Evolutionary conservation across 805 yeast genomes (phyloP), one percentile per base, ranked within the genome.

Genomic region (Teunomyces atbi): DNA sequence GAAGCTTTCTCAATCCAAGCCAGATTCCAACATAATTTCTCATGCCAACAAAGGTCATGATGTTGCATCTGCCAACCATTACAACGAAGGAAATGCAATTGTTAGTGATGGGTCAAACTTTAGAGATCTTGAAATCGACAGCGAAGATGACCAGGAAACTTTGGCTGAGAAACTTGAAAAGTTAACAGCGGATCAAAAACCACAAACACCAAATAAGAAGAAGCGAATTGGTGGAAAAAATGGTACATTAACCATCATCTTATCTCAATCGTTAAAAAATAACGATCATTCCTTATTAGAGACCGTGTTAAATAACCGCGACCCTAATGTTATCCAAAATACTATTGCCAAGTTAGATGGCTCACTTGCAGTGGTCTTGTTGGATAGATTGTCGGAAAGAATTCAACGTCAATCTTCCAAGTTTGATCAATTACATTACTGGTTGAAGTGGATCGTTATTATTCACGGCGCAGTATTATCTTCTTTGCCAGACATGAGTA

Each of bases 231-330:
- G 56, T 8, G 79, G 82, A 16, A 96, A 94, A 43, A 62, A 73
- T 11, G 62, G 65, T 0, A 82, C 96, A 1, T 78, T 91, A 49
- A 81, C 96, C 1, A 83, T 86, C 1, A 81, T 94, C n/a, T 73
- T 94, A 38, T 74, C 91, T 11, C 99, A 94, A 69, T 92, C 99
- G 0, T 74, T 94, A 51, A 83, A 81, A 57, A 83, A 95, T 16
- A 88, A 87, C 58, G 99, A 94, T 62, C 90, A 84, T 57, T 71
- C 94, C 7, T 72, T 94, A 46, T 74, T 94, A 51, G 98, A 94
- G 64, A 81, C 89, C 2, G 96, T 96, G 10, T 74, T 94, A 52
- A 66, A 66, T 48, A 78, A 78, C 54, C 70, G 73, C 41, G 83
- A 80, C 53, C 78, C 78, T 41, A 61, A 58, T 5, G 67, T 78